phyloP scores from a whole-genome alignment of 768 basidiomycete genomes.

The Asterophora lycoperdoides region DNA sequence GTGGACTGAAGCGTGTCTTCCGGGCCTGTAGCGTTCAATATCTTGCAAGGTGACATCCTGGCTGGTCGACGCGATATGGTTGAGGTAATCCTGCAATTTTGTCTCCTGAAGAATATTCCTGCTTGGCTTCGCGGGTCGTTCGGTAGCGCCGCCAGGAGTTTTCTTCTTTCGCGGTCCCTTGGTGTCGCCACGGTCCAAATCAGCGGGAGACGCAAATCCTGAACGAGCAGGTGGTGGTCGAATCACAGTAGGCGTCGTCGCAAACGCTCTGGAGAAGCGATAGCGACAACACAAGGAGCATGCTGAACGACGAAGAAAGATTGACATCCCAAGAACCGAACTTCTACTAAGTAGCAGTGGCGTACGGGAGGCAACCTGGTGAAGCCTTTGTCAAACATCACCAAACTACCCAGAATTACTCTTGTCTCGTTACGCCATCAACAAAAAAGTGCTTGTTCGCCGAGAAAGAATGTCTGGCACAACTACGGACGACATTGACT shows the following conservation, averaged over 20 bases:
- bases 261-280: neutral
- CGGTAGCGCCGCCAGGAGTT: neutral
- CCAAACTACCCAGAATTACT: constrained; percentile 2
- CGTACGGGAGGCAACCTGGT: neutral
- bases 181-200: neutral
- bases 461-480: constrained; percentile 42
- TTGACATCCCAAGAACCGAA: constrained; percentile 12
- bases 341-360: no score
- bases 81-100: constrained; percentile 53
- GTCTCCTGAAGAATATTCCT: constrained; percentile 36
- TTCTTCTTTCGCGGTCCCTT: neutral
- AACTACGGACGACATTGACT: constrained; percentile 72
- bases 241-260: neutral
- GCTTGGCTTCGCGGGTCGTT: neutral
- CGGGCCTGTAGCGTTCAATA: constrained; percentile 54
- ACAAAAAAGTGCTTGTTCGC: constrained; percentile 53
- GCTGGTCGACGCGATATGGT: constrained; percentile 43
- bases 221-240: neutral
- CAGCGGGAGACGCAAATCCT: neutral
- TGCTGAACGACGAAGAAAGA: constrained; percentile 10
- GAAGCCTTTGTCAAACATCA: neutral
- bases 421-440: constrained; percentile 16
- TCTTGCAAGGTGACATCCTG: constrained; percentile 53
- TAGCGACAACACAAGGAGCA: constrained; percentile 5
- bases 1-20: constrained; percentile 33